Base-by-base conservation (phyloP, 495 filamentous ascomycete species). In the Elasticomyces elasticus region DNA sequence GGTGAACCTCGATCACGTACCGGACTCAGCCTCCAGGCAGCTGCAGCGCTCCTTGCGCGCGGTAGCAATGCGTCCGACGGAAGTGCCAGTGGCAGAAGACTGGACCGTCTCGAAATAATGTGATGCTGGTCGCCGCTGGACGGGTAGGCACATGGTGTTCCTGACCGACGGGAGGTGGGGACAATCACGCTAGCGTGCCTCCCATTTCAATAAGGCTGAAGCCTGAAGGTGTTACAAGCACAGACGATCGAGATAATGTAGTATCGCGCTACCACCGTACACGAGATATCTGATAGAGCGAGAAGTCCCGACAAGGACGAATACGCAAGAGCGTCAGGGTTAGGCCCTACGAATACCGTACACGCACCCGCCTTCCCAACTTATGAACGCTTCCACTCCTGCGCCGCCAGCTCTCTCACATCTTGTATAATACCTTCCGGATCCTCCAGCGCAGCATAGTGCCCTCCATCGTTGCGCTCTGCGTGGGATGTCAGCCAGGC, bases 381-480 rank as follows among this genome's bases (percentile, higher is more conserved):
- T n/a, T 31, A 30, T 48, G 17, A 44, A 23, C 28, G 38, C 23
- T 20, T 27, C 55, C 55, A 58, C n/a, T 58, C 19, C 52, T 59
- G 20, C 44, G 17, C 56, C 23, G 45, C 45, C n/a, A 55, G 9
- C 25, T 52, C 55, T 33, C 50, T 40, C 9, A 61, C 43, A 61
- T 61, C 59, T 20, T 52, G 42, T 5, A 49, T 46, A 20, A 60
- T 41, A 5, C 54, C 60, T n/a, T 56, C 57, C 15, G 60, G 57
- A 38, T 50, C 40, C 38, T 63, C 57, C 27, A 57, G 27, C 17
- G 20, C 31, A 19, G 60, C 60, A 40, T 56, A 63, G 40, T 63
- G 60, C 2, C 52, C 60, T 10, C 26, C 54, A 27, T 53, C 40
- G 24, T 60, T 47, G 17, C 56, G 25, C 44, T 59, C 57, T 45